Conservation (phyloP, 176 grass and related monocot species). For the Pharus latifolius region DNA sequence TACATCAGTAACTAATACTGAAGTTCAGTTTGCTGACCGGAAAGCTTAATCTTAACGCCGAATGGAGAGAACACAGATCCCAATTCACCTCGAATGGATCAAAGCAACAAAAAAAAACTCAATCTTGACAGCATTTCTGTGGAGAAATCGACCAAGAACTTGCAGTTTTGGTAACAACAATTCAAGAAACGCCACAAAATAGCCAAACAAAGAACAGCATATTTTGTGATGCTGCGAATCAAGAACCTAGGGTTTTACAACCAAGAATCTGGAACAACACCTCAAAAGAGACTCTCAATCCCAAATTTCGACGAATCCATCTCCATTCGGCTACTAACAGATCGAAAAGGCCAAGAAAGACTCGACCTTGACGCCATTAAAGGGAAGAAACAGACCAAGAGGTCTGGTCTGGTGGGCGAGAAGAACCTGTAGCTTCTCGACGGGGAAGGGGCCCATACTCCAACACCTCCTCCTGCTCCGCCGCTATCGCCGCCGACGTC, state of each 20-base stretch:
- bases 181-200: background rate
- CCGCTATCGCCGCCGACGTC: conserved; percentile 18
- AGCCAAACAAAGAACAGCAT: background rate
- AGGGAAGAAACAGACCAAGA: background rate
- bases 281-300: background rate
- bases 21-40: background rate
- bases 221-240: background rate
- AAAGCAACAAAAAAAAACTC: background rate
- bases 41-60: background rate
- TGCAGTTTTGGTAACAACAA: background rate
- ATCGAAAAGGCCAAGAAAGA: conserved; percentile 7
- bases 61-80: background rate
- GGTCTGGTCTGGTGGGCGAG: conserved; percentile 12
- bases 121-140: background rate
- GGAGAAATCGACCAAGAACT: background rate
- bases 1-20: background rate
- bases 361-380: background rate
- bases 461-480: conserved; percentile 49
- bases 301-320: background rate
- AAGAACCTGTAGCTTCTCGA: conserved; percentile 71
- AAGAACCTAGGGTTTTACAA: background rate
- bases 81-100: background rate
- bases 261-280: background rate
- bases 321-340: background rate
- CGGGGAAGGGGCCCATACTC: conserved; percentile 76